Conservation (phyloP, 305 asterid genomes). For the Vinca major region DNA sequence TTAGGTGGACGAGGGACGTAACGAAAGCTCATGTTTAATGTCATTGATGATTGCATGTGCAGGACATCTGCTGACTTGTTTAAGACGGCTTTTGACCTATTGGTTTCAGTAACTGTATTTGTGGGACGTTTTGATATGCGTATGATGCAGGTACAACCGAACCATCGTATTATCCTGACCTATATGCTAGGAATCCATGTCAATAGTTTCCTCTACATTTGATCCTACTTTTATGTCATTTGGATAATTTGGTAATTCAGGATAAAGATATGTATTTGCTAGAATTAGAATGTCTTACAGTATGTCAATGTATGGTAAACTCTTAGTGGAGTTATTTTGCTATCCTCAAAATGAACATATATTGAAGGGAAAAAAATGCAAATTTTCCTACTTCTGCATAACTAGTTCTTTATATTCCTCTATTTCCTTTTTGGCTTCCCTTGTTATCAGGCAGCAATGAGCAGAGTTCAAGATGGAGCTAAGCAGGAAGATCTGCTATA, state of each 20-base stretch:
- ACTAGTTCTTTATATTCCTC: neutral
- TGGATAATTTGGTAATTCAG: neutral
- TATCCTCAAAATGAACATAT: neutral
- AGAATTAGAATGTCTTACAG: neutral
- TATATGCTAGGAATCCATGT: neutral
- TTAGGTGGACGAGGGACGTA: constrained; percentile 4
- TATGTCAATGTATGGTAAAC: neutral
- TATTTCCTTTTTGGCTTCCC: neutral
- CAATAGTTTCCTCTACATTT: no score
- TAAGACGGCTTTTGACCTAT: constrained; percentile 93
- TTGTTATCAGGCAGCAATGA: constrained; percentile 85
- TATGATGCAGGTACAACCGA: constrained; percentile 82
- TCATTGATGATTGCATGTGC: constrained; percentile 24
- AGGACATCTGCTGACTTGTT: constrained; percentile 98
- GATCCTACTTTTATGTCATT: neutral
- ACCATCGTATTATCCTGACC: constrained; percentile 1
- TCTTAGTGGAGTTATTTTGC: neutral
- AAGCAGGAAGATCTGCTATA: constrained; percentile 76
- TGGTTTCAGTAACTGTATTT: constrained; percentile 94
- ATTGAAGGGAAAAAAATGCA: neutral
- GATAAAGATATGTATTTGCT: neutral
- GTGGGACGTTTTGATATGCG: constrained; percentile 99
- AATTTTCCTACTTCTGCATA: neutral
- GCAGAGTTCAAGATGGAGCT: constrained; percentile 66
- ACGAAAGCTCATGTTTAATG: constrained; percentile 14